Conservation (phyloP, 2,329 filamentous ascomycete species). For the Cladobotryum mycophilum region DNA sequence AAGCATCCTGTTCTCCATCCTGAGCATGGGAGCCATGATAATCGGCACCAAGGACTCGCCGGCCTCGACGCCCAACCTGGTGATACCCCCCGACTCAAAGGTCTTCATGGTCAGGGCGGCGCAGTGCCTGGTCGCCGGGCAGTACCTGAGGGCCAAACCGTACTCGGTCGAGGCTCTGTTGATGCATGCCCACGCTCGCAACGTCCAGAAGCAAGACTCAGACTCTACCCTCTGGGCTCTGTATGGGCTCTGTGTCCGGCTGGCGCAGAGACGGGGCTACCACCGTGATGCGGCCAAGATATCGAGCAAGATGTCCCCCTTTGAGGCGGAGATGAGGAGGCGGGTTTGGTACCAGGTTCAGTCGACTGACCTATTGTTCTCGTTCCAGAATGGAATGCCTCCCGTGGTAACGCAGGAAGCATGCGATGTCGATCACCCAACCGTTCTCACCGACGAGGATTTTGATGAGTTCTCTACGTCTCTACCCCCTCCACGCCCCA, state of each 20-base stretch:
- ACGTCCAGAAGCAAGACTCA: conserved; percentile 35
- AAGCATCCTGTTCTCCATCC: conserved; percentile 43
- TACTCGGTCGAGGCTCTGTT: conserved; percentile 45
- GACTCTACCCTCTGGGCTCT: conserved; percentile 42
- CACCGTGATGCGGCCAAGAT: conserved; percentile 42
- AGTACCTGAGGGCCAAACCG: conserved; percentile 39
- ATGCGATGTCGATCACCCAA: conserved; percentile 40
- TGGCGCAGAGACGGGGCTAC: conserved; percentile 47
- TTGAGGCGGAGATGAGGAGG: conserved; percentile 46
- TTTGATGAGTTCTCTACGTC: conserved; percentile 41
- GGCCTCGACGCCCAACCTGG: too few relatives aligned
- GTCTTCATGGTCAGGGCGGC: conserved; percentile 33
- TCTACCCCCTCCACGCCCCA: conserved; percentile 37
- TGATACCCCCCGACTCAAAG: conserved; percentile 16
- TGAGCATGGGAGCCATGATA: conserved; percentile 36
- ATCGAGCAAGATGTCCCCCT: conserved; percentile 35
- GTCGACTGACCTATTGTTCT: conserved; percentile 42
- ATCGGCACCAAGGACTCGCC: conserved; percentile 22
- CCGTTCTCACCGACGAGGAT: conserved; percentile 44
- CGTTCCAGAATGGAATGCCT: conserved; percentile 48
- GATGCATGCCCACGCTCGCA: conserved; percentile 38
- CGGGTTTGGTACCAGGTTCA: conserved; percentile 43
- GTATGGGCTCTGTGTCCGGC: conserved; percentile 39
- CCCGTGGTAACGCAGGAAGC: conserved; percentile 42
- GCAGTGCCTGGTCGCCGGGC: conserved; percentile 42